Evolutionary conservation across 768 basidiomycete genomes (phyloP).

Genomic region (Trametes cingulata): DNA sequence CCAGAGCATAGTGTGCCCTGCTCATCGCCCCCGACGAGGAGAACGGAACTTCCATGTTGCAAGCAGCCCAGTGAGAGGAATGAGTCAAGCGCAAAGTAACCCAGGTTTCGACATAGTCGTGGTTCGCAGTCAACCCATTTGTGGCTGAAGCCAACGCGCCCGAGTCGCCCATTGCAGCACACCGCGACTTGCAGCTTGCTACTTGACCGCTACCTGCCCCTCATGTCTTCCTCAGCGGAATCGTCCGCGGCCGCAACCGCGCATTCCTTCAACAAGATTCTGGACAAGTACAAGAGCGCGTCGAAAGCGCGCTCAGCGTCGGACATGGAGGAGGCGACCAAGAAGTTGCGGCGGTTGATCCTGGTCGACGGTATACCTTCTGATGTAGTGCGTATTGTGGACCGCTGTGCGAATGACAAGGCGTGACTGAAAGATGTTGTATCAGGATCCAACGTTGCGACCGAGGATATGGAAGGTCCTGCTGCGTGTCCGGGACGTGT

Average conservation of each 20-base stretch:
- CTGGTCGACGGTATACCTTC: constrained; percentile 91
- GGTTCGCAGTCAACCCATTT: not conserved
- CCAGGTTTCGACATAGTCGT: not conserved
- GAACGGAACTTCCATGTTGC: constrained; percentile 74
- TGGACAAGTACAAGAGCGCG: constrained; percentile 65
- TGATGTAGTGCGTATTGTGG: constrained; percentile 51
- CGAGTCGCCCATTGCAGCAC: constrained; percentile 10
- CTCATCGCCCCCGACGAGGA: constrained; percentile 76
- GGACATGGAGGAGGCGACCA: constrained; percentile 80
- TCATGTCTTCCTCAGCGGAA: constrained; percentile 20
- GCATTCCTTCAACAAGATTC: constrained; percentile 79
- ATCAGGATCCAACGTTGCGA: constrained; percentile 78
- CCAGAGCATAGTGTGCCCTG: constrained; percentile 73
- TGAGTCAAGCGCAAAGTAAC: not conserved
- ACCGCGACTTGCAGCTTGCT: not conserved
- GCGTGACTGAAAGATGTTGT: not conserved
- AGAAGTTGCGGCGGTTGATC: constrained; percentile 83
- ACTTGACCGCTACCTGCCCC: constrained; percentile 6
- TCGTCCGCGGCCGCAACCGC: constrained; percentile 44
- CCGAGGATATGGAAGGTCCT: constrained; percentile 95
- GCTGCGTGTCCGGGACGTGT: constrained; percentile 74
- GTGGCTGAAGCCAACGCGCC: constrained; percentile 12
- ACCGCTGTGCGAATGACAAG: not conserved
- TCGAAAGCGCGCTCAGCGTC: constrained; percentile 64
- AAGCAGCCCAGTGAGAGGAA: not conserved